Base-by-base conservation (phyloP, 768 basidiomycete genomes). In the Melanogaster broomeanus region DNA sequence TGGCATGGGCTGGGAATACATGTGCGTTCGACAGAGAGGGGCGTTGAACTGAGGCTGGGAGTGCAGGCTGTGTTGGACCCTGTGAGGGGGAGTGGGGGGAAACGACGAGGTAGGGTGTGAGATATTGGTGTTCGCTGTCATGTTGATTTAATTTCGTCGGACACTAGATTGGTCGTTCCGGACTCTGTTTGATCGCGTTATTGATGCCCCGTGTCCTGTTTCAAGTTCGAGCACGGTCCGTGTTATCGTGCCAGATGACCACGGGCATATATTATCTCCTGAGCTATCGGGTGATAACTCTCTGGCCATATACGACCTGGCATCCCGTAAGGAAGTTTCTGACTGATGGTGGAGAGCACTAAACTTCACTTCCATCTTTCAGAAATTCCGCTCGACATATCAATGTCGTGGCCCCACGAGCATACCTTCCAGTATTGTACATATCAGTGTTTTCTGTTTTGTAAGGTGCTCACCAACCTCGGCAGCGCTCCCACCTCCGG, bases 1-100 rank as follows among this genome's bases (percentile, higher is more conserved):
- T 97, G 92, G 90, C 93, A 96, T 62, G 89, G 90, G 1, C 81
- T 98, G 63, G 82, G 86, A 9, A 73, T 96, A 1, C 87, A 93
- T 64, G 89, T 92, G 3, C 67, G 78, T 21, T 90, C 85, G 75
- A 75, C 73, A 19, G 72, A 76, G 38, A 68, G 66, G 30, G 86
- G 82, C 15, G 74, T 93, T 19, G 82, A 88, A 64, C 77, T 91
- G 31, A 73, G 76, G 53, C 68, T 95, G 46, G 78, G 77, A 3
- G 83, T 87, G 52, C 92, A 93, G 63, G 80, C 84, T 15, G 87
- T 98, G 6, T 78, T 84, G 13, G 86, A 98, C 65, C 87, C 94
- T 15, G 73, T 94, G 24, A 79, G 90, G 31, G 62, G 63, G 21
- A 75, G 78, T 24, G 59, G 60, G n/a, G 73, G 71, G 18, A 74